Conservation (phyloP, 768 basidiomycete genomes). For the Clathrus columnatus region DNA sequence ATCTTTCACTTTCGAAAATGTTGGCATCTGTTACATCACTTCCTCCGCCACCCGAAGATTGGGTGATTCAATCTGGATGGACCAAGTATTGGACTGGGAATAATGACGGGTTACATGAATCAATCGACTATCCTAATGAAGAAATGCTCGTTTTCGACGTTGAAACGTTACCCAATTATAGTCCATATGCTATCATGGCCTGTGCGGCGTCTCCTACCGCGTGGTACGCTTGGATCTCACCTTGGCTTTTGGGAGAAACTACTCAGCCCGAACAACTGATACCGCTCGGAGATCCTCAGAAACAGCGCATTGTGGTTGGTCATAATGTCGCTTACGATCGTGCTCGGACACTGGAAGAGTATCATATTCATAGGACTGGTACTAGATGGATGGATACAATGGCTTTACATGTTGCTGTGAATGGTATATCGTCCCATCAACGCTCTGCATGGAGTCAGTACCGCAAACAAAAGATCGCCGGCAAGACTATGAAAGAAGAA, state of each 20-base stretch:
- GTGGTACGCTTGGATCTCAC: conserved; percentile 97
- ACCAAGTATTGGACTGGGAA: conserved; percentile 62
- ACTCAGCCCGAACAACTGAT: conserved; percentile 56
- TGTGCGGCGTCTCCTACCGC: conserved; percentile 72
- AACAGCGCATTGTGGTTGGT: conserved; percentile 68
- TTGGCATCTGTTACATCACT: conserved; percentile 42
- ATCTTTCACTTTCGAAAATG: conserved; percentile 56
- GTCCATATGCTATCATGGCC: conserved; percentile 81
- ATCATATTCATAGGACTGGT: conserved; percentile 51
- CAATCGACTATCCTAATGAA: conserved; percentile 62
- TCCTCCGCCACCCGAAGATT: conserved; percentile 52
- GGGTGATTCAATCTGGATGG: conserved; percentile 65
- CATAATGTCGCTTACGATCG: conserved; percentile 96
- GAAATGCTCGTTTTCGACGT: conserved; percentile 85
- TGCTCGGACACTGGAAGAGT: conserved; percentile 75
- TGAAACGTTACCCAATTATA: conserved; percentile 80
- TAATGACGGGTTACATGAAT: conserved; percentile 70
- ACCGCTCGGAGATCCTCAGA: conserved; percentile 50
- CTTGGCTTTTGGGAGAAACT: conserved; percentile 72
- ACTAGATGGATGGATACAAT: conserved; percentile 92
- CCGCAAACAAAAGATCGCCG: conserved; percentile 56
- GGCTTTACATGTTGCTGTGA: conserved; percentile 87
- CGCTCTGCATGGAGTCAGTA: conserved; percentile 88
- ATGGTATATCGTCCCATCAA: conserved; percentile 91
- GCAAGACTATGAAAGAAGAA: conserved; percentile 39